These are phyloP conservation scores for Phialophora macrospora DNA, from an alignment of 2,329 filamentous ascomycete genomes.

Conservation along the genomic window DNA sequence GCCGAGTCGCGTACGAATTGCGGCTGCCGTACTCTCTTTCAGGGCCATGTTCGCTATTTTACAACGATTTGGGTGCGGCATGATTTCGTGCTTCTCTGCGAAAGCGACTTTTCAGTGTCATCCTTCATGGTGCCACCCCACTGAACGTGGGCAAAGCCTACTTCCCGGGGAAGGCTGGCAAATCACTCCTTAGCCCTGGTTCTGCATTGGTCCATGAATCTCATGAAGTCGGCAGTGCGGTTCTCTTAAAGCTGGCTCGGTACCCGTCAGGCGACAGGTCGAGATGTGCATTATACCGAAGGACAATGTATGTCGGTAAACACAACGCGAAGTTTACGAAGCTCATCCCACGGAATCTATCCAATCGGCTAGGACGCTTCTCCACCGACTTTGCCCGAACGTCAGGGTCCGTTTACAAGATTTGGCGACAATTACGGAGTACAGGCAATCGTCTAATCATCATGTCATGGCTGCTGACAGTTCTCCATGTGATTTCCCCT, in stretches of 20 bases:
- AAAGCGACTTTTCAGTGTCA: neutral
- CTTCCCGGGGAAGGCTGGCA: constrained; percentile 5
- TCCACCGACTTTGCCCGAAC: neutral
- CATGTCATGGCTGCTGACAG: neutral
- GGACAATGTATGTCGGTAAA: neutral
- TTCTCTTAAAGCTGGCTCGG: neutral
- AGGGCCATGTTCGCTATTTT: neutral
- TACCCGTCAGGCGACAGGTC: neutral
- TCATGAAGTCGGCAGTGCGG: neutral
- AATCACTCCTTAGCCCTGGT: constrained; percentile 1
- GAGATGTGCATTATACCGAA: constrained; percentile 1
- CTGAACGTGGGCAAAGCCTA: constrained; percentile 4
- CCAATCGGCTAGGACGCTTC: neutral
- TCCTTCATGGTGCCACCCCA: constrained; percentile 2
- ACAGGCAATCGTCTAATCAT: neutral
- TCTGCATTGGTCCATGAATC: neutral
- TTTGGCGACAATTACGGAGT: neutral
- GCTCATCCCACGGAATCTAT: constrained; percentile 2
- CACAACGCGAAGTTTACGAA: neutral
- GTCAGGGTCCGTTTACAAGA: neutral
- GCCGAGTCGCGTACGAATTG: neutral
- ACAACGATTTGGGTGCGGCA: constrained; percentile 1
- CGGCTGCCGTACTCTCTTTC: neutral
- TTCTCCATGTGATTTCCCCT: neutral
- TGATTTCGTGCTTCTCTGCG: neutral